Base-by-base conservation (phyloP, 2,329 filamentous ascomycete species). In the Sodiomyces alkalinus region DNA sequence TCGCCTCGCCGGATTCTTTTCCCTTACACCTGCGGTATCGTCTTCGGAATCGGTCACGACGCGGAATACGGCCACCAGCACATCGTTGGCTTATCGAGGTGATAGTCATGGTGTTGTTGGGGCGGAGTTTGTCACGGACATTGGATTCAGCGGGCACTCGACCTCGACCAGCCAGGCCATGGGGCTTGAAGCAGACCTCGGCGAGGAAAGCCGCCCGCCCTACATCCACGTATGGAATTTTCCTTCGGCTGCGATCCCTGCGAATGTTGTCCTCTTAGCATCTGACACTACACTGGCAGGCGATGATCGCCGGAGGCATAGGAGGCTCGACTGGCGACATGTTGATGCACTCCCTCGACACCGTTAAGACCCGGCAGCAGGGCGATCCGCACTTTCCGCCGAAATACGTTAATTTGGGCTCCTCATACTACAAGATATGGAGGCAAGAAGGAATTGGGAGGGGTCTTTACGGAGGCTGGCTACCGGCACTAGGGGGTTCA, bases 341-440 rank as follows among this genome's bases (percentile, higher is more conserved):
- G 68, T 62, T 98, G 40, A 98, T 98, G 90, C 90, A 98, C 59
- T 96, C 87, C 25, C 69, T 98, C 46, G 90, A 98, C 53, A 98
- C 90, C 1, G 90, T 98, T 44, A 98, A 98, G 59, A 98, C 90
- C 26, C 73, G 90, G 42, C 92, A 98, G 52, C 90, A 98, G 56
- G 90, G 87, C 45, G 90, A 96, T 47, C 86, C 87, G 24, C 79
- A 90, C 49, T 69, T 93, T 35, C 90, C 90, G 14, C 80, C 90
- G 2, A 92, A 81, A 56, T 98, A 98, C 56, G 78, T 80, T 8
- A 87, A 83, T 11, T 74, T 96, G 52, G 80, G 80, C 21, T 80
- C 79, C 33, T 90, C 87, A 4, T 98, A 96, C 56, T 71, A 80
- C 48, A 96, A 80, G 22, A 98, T 98, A 47, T 80, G 80, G 55